Evolutionary conservation across 306 rosid genomes (phyloP).

Genomic region (Cicer cuneatum): DNA sequence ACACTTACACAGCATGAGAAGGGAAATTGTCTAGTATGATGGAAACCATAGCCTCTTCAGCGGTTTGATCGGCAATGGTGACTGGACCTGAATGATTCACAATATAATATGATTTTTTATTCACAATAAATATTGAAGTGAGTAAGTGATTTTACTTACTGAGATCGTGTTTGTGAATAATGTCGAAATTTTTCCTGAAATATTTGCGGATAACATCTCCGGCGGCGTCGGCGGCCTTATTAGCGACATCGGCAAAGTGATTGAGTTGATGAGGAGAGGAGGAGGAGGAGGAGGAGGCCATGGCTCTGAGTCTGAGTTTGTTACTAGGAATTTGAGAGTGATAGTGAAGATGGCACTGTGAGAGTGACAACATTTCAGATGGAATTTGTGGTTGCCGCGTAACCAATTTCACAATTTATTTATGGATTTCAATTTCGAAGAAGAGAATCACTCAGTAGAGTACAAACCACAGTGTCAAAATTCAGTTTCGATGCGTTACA

Average conservation of each 20-base stretch:
- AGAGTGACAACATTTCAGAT: conserved; percentile 53
- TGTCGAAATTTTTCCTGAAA: conserved; percentile 75
- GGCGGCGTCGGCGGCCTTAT: conserved; percentile 81
- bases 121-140: background rate
- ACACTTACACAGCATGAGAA: conserved; percentile 77
- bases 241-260: conserved; percentile 63
- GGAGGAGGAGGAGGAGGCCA: conserved; percentile 1
- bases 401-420: background rate
- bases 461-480: background rate
- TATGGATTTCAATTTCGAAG: background rate
- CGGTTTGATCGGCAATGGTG: conserved; percentile 85
- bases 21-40: conserved; percentile 65
- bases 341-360: conserved; percentile 39
- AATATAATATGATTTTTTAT: background rate
- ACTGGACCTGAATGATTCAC: conserved; percentile 72
- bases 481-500: too few species aligned
- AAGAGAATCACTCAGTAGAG: background rate
- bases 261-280: conserved; percentile 44
- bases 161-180: conserved; percentile 72
- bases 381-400: background rate
- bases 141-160: conserved; percentile 44
- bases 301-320: background rate
- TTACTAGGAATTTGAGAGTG: too few species aligned
- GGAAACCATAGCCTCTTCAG: conserved; percentile 91
- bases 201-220: conserved; percentile 77